Conservation (phyloP, 192 early-diverging fungal species). For the Diversispora eburnea region DNA sequence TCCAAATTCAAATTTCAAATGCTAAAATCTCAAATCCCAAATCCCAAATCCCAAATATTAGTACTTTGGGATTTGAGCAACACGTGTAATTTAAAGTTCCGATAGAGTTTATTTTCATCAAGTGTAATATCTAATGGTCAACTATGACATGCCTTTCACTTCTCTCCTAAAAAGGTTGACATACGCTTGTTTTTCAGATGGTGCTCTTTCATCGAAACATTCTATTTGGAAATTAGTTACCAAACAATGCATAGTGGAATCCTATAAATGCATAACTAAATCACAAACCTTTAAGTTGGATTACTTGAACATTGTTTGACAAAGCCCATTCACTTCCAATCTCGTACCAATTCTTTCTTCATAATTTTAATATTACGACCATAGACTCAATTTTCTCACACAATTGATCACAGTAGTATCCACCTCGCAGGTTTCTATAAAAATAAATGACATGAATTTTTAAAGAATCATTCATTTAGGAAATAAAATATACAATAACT, state of each 20-base stretch:
- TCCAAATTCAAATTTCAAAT: too few species aligned
- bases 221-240: slow-evolving; percentile 24
- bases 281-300: neutral
- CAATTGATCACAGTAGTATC: slow-evolving; percentile 16
- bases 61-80: too few species aligned
- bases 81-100: too few species aligned
- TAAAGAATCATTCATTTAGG: slow-evolving; percentile 17
- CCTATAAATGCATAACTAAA: slow-evolving; percentile 11
- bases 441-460: neutral
- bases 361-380: neutral
- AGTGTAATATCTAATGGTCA: neutral
- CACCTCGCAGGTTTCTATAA: slow-evolving; percentile 15
- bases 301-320: neutral
- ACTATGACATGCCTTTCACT: slow-evolving; percentile 11
- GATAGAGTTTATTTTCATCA: too few species aligned
- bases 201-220: slow-evolving; percentile 9
- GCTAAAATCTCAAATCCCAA: too few species aligned
- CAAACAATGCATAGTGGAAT: slow-evolving; percentile 9
- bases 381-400: neutral
- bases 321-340: neutral
- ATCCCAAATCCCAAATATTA: too few species aligned
- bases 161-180: slow-evolving; percentile 2
- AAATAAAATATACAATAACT: slow-evolving; percentile 24
- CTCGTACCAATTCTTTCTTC: neutral
- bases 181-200: slow-evolving; percentile 15